A percentile compares a stretch with the other conserved stretches of the same genome.
Evolutionary conservation across 768 basidiomycete species (phyloP).

Genomic region (Macrolepiota dolichaula): DNA sequence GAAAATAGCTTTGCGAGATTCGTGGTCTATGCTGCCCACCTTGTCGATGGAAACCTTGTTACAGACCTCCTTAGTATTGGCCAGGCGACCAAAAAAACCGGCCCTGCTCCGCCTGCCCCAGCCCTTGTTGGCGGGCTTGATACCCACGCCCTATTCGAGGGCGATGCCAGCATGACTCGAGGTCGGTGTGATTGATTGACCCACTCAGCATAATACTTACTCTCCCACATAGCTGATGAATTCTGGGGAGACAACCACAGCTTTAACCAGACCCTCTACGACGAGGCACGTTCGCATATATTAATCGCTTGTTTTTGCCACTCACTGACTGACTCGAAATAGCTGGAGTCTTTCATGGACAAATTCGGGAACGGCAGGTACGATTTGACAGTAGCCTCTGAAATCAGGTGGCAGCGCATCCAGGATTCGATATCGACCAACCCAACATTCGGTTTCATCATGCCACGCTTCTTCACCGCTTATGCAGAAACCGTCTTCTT

Average conservation of each 20-base stretch:
- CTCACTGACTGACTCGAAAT: background rate
- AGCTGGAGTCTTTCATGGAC: conserved; percentile 17
- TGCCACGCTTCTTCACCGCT: conserved; percentile 16
- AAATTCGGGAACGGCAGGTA: conserved; percentile 17
- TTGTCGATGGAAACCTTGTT: conserved; percentile 16
- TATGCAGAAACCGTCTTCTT: conserved; percentile 18
- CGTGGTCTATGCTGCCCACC: conserved; percentile 15
- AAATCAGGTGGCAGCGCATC: conserved; percentile 16
- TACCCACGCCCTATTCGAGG: conserved; percentile 18
- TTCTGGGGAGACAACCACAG: conserved; percentile 20
- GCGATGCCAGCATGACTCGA: conserved; percentile 16
- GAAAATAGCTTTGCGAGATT: conserved; percentile 12
- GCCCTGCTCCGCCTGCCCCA: conserved; percentile 13
- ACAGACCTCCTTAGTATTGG: conserved; percentile 17
- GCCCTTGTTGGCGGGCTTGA: conserved; percentile 17
- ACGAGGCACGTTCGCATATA: conserved; percentile 7
- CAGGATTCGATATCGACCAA: conserved; percentile 19
- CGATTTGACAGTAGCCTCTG: conserved; percentile 15
- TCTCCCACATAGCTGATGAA: conserved; percentile 4
- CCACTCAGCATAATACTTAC: no score
- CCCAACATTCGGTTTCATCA: conserved; percentile 13
- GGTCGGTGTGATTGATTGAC: no score
- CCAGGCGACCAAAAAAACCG: conserved; percentile 14
- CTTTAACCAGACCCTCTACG: conserved; percentile 19
- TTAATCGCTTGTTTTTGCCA: background rate